Evolutionary conservation across 371 early-diverging fungal species (phyloP), one percentile per base, ranked within the genome.

Genomic region (Mortierella polycephala): DNA sequence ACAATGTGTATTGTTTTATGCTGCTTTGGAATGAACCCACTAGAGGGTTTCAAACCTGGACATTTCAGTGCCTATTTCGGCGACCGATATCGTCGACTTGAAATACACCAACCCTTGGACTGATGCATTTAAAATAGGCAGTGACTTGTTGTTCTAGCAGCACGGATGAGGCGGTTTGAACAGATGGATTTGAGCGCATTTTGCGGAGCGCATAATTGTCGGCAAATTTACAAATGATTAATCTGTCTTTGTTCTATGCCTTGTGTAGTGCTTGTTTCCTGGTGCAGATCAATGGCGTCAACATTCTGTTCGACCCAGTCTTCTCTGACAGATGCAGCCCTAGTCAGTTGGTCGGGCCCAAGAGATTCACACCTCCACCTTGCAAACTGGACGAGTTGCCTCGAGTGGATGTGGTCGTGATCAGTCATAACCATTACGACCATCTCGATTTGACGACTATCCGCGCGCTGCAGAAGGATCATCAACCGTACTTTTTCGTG

Each of bases 361-460:
- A 87, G 64, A 86, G 94, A n/a, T 82, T 83, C 56, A 89, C 88
- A 0, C 87, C 87, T 10, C 83, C 90, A 1, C 93, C 95, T 0
- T 91, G 91, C 73, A 67, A 85, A 45, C 75, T 95, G 12, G 83
- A 80, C 7, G 91, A 90, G 7, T 75, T 95, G 41, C 90, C 92
- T 0, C 70, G 76, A 7, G 84, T 94, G 49, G 94, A 94, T 60
- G 85, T 86, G 5, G 89, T 94, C 14, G 82, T 94, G 9, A 89
- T 95, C 51, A 86, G 86, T 44, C 93, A 93, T 74, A 93, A 93
- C 67, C 90, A 92, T 59, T 93, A 93, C 65, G 94, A 94, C 71
- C 94, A 94, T 60, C 64, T 94, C 72, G 94, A 94, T 75, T 52
- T 85, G 58, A 57, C 82, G 16, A 88, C 91, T 9, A 81, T 93